Evolutionary conservation across 768 basidiomycete genomes (phyloP).

Genomic region (Dendrothele bispora): DNA sequence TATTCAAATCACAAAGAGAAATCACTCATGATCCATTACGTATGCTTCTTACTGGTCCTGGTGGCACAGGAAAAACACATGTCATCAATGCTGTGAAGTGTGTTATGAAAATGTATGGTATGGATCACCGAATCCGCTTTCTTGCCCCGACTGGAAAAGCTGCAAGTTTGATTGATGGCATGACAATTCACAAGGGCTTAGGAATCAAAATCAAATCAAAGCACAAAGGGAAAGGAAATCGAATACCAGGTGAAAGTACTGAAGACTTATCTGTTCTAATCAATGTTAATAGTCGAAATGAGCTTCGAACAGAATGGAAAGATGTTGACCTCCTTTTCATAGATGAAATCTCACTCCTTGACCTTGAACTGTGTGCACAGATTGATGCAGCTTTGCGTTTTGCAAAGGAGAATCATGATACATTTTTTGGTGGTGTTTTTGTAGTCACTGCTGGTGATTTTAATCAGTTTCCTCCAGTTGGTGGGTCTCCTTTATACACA

Average conservation of each 20-base stretch:
- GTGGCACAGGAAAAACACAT: slow-evolving; percentile 33
- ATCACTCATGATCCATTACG: slow-evolving; percentile 5
- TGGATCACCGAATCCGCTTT: slow-evolving; percentile 20
- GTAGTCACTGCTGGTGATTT: not conserved
- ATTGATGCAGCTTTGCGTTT: slow-evolving; percentile 18
- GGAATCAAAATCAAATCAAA: slow-evolving; percentile 18
- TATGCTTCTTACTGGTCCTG: slow-evolving; percentile 26
- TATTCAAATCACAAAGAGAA: slow-evolving; percentile 5
- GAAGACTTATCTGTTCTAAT: slow-evolving; percentile 16
- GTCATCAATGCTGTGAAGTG: slow-evolving; percentile 23
- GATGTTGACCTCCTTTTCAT: slow-evolving; percentile 23
- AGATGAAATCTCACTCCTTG: slow-evolving; percentile 30
- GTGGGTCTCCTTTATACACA: slow-evolving; percentile 6
- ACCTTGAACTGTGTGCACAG: slow-evolving; percentile 20
- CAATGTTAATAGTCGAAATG: slow-evolving; percentile 10
- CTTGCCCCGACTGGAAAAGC: slow-evolving; percentile 31
- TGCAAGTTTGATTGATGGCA: slow-evolving; percentile 26
- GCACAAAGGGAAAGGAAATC: slow-evolving; percentile 14
- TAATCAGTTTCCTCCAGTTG: not conserved
- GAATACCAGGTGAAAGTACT: slow-evolving; percentile 3
- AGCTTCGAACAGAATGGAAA: slow-evolving; percentile 22
- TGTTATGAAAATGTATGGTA: slow-evolving; percentile 20
- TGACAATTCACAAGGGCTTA: slow-evolving; percentile 25
- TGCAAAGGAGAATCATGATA: not conserved
- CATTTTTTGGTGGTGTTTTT: slow-evolving; percentile 1